phyloP scores from a whole-genome alignment of 2,329 filamentous ascomycete species.

The Nigrospora osmanthi region DNA sequence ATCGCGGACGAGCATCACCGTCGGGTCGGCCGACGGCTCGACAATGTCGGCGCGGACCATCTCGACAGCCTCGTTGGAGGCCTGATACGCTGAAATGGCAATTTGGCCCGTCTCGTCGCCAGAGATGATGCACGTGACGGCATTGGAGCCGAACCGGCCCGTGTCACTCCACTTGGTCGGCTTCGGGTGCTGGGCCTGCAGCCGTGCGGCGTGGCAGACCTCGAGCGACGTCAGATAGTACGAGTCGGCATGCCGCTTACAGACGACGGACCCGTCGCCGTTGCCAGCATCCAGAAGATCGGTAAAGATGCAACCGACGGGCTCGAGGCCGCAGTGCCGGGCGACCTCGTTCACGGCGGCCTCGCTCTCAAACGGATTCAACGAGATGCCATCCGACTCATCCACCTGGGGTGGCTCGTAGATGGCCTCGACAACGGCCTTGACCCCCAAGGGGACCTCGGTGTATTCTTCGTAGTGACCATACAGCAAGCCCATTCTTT shows the following conservation, averaged over 20 bases:
- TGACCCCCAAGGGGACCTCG: slow-evolving; percentile 87
- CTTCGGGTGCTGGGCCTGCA: slow-evolving; percentile 84
- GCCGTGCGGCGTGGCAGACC: slow-evolving; percentile 77
- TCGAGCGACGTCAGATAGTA: slow-evolving; percentile 92
- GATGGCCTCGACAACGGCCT: slow-evolving; percentile 93
- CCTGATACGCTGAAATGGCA: slow-evolving; percentile 84
- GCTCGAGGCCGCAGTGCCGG: slow-evolving; percentile 74
- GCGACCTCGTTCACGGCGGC: slow-evolving; percentile 75
- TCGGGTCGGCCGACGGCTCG: slow-evolving; percentile 88
- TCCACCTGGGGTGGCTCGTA: slow-evolving; percentile 91
- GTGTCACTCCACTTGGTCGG: slow-evolving; percentile 96
- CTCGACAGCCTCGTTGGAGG: slow-evolving; percentile 89
- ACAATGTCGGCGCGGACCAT: slow-evolving; percentile 95
- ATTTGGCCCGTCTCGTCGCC: slow-evolving; percentile 87
- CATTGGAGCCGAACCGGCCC: slow-evolving; percentile 88
- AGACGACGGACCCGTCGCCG: slow-evolving; percentile 79
- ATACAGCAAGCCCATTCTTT: slow-evolving; percentile 85
- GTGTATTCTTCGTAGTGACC: slow-evolving; percentile 85
- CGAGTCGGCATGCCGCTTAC: slow-evolving; percentile 92
- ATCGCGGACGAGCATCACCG: slow-evolving; percentile 87
- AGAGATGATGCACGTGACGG: slow-evolving; percentile 93
- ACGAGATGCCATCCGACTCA: slow-evolving; percentile 79
- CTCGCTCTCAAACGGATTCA: slow-evolving; percentile 80
- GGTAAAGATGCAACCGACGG: slow-evolving; percentile 89
- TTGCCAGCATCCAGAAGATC: slow-evolving; percentile 77